Evolutionary conservation across 2,329 filamentous ascomycete species (phyloP).

Genomic region (Chaetomium globosum): DNA sequence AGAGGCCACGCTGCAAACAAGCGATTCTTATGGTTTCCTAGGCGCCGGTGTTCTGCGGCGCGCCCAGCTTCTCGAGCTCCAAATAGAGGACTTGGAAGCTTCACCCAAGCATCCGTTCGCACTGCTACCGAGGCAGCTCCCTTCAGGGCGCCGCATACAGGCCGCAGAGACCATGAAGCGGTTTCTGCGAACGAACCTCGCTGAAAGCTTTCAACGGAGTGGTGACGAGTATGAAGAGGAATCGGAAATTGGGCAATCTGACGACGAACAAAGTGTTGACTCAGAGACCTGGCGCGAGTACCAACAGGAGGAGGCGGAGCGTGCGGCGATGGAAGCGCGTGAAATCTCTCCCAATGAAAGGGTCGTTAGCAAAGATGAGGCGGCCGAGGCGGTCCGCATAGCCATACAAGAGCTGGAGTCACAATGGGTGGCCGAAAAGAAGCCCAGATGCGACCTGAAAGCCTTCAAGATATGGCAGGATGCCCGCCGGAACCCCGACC

Average conservation of each 20-base stretch:
- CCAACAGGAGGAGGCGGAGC: conserved; percentile 54
- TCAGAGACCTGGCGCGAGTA: conserved; percentile 56
- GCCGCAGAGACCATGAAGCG: conserved; percentile 48
- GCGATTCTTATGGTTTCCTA: conserved; percentile 27
- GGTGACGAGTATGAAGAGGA: conserved; percentile 12
- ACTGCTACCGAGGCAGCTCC: conserved; percentile 39
- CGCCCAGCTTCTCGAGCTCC: conserved; percentile 21
- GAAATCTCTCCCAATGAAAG: conserved; percentile 9
- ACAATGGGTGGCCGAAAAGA: conserved; percentile 62
- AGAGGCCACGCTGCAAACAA: conserved; percentile 12
- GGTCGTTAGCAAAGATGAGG: conserved; percentile 49
- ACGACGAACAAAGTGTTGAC: conserved; percentile 38
- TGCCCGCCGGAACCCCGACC: conserved; percentile 51
- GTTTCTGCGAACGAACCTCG: conserved; percentile 41
- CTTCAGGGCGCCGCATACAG: conserved; percentile 50
- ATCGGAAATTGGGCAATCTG: conserved; percentile 31
- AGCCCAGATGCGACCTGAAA: conserved; percentile 57
- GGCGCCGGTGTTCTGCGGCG: conserved; percentile 19
- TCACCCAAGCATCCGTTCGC: conserved; percentile 37
- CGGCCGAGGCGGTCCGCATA: conserved; percentile 57
- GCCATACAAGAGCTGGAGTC: conserved; percentile 54
- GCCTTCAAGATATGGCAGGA: conserved; percentile 65
- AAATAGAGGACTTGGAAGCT: neutral
- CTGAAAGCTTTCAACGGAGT: neutral
- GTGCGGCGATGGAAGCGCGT: conserved; percentile 29